Evolutionary conservation across 345 rosid genomes (phyloP).

Genomic region (Raphanus raphanistrum): DNA sequence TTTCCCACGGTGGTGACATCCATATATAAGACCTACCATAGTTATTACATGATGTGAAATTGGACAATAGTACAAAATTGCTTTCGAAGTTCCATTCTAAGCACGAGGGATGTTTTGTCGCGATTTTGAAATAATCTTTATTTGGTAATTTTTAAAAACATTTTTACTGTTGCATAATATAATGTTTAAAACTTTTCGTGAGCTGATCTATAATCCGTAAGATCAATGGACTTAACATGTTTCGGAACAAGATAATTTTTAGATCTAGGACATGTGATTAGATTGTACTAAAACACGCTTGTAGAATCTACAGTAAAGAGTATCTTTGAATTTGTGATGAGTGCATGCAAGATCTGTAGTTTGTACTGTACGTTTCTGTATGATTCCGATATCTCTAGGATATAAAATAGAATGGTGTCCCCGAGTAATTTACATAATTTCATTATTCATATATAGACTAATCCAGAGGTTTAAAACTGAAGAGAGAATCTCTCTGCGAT

Average conservation of each 20-base stretch:
- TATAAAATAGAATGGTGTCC: not conserved
- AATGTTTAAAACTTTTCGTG: not conserved
- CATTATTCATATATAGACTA: not conserved
- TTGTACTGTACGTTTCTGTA: constrained; percentile 11
- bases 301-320: not conserved
- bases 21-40: not conserved
- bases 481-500: constrained; percentile 35
- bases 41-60: constrained; percentile 9
- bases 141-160: not conserved
- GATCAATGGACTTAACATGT: not conserved
- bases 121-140: not conserved
- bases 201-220: not conserved
- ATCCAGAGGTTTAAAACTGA: constrained; percentile 20
- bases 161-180: too few species aligned
- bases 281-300: constrained; percentile 13
- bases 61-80: constrained; percentile 8
- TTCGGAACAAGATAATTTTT: not conserved
- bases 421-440: not conserved
- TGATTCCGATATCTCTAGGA: constrained; percentile 4
- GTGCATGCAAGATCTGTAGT: constrained; percentile 16
- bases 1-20: constrained; percentile 17
- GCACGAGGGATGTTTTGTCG: constrained; percentile 20
- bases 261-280: constrained; percentile 9
- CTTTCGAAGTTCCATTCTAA: constrained; percentile 13
- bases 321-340: not conserved